Percentiles rank a stretch among this genome's conserved stretches.
Evolutionary conservation across 768 basidiomycete species (phyloP).

Genomic region (Cystofilobasidium macerans): DNA sequence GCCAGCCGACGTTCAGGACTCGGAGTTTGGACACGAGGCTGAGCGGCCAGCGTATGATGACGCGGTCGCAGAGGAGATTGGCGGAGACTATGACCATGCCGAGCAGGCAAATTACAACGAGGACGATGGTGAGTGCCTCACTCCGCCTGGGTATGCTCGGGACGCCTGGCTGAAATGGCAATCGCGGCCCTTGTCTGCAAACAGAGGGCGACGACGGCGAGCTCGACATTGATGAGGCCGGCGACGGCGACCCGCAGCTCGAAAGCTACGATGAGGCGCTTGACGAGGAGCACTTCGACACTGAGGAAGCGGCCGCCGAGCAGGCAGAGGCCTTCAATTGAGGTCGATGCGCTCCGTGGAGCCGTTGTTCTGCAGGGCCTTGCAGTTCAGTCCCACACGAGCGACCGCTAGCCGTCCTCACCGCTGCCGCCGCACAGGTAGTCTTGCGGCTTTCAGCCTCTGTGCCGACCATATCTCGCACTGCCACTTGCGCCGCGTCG

Average conservation of each 20-base stretch:
- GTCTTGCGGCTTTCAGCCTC: too few species aligned
- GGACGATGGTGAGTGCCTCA: neutral
- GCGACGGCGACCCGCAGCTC: neutral
- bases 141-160: neutral
- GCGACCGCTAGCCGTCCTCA: too few species aligned
- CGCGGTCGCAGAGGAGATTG: neutral
- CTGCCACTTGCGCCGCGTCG: too few species aligned
- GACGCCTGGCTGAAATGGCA: neutral
- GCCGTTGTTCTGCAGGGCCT: too few species aligned
- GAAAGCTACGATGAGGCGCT: neutral
- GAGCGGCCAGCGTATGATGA: slow-evolving; percentile 5
- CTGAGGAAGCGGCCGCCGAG: too few species aligned
- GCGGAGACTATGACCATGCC: slow-evolving; percentile 3
- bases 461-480: too few species aligned
- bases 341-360: too few species aligned
- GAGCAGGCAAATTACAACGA: neutral
- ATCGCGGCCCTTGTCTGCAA: neutral
- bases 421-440: too few species aligned
- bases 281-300: neutral
- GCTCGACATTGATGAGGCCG: neutral
- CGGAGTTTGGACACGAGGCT: neutral
- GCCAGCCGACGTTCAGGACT: neutral
- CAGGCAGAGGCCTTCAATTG: too few species aligned
- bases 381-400: too few species aligned
- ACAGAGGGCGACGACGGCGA: neutral